Conservation (phyloP, 371 early-diverging fungal species). For the Mucor velutinosus region DNA sequence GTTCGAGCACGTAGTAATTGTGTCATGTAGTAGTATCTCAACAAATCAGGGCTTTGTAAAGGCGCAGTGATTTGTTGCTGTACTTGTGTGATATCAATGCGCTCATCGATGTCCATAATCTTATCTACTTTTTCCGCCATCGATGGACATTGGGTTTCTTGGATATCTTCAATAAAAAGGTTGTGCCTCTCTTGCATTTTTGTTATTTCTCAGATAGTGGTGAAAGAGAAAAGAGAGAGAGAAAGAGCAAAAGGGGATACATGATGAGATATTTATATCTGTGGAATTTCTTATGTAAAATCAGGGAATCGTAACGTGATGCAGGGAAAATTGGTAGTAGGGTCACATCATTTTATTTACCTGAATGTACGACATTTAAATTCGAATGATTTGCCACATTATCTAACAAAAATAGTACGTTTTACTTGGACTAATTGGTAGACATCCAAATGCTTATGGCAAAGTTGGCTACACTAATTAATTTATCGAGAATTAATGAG, state of each 20-base stretch:
- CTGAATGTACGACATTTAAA: neutral
- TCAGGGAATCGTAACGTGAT: neutral
- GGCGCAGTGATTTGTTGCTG: neutral
- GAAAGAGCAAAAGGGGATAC: neutral
- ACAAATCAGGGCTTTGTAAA: conserved; percentile 5
- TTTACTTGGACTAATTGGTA: no score
- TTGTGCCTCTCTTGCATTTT: neutral
- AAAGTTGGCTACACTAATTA: no score
- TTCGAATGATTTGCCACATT: neutral
- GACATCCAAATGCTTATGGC: no score
- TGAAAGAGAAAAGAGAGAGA: neutral
- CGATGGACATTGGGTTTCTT: neutral
- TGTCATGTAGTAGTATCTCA: neutral
- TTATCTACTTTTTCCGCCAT: neutral
- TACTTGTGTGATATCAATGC: neutral
- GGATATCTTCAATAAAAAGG: neutral
- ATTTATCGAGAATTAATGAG: no score
- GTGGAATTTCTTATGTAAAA: neutral
- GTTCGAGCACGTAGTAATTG: neutral
- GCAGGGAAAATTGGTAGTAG: neutral
- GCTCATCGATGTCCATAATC: neutral
- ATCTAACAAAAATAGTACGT: no score
- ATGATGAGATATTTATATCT: neutral
- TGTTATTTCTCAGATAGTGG: neutral
- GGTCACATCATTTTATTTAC: neutral